These are phyloP conservation scores for Irineochytrium annulatum DNA, from an alignment of 192 early-diverging fungal genomes.

Conservation along the genomic window DNA sequence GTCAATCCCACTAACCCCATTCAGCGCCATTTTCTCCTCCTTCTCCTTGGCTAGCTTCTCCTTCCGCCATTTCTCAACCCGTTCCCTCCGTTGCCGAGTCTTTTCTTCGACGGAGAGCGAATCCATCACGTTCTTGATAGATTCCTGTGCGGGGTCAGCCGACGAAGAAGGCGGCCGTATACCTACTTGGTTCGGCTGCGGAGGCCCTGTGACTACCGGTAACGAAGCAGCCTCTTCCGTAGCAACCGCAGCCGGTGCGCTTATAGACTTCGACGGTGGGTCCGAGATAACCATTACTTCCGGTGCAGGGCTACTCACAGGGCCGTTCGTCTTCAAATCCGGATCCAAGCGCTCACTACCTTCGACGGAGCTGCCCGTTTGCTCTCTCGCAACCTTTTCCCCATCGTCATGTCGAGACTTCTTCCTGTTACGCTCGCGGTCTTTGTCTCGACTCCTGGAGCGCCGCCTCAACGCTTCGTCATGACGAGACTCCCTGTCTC, in stretches of 20 bases:
- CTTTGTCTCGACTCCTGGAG: constrained; percentile 13
- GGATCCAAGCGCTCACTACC: constrained; percentile 13
- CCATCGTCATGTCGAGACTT: not conserved
- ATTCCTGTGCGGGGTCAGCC: constrained; percentile 10
- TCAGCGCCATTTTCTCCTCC: constrained; percentile 13
- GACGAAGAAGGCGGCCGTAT: not conserved
- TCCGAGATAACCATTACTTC: constrained; percentile 12
- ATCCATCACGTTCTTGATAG: constrained; percentile 19
- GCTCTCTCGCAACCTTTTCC: not conserved
- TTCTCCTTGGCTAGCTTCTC: constrained; percentile 51
- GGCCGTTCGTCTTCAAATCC: not conserved
- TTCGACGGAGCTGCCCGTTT: constrained; percentile 18
- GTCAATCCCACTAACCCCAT: no score
- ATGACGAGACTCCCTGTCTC: constrained; percentile 22
- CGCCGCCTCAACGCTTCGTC: constrained; percentile 20
- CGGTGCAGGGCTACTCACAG: not conserved
- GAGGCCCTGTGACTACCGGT: not conserved
- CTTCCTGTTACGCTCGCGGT: constrained; percentile 20
- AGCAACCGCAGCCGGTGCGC: not conserved
- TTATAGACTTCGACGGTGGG: constrained; percentile 6
- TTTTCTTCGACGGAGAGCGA: constrained; percentile 55
- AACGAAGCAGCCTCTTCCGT: not conserved
- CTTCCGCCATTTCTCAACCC: constrained; percentile 76
- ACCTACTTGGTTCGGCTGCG: constrained; percentile 9
- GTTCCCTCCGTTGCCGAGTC: constrained; percentile 69